These are phyloP conservation scores for Calonectria crousiana DNA, from an alignment of 2,329 filamentous ascomycete species.

Conservation along the genomic window DNA sequence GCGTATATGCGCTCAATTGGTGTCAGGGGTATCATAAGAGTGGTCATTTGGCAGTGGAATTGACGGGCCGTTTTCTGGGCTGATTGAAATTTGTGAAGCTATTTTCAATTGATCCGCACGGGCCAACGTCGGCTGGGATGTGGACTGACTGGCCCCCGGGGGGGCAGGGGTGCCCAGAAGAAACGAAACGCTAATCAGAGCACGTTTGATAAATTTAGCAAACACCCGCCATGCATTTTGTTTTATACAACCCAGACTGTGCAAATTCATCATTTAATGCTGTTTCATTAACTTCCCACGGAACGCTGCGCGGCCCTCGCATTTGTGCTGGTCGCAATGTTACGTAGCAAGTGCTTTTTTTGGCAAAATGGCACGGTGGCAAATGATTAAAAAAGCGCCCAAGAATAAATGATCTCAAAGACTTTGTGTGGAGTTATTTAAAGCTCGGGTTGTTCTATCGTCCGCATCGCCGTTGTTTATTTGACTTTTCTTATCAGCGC, in stretches of 20 bases:
- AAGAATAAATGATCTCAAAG: neutral
- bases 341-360: neutral
- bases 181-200: neutral
- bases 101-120: neutral
- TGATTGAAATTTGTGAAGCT: conserved; percentile 15
- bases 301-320: neutral
- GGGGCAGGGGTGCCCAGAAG: neutral
- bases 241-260: neutral
- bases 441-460: neutral
- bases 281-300: neutral
- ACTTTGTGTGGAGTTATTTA: neutral
- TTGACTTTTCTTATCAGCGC: neutral
- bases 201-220: neutral
- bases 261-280: neutral
- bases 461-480: neutral
- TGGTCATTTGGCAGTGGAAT: conserved; percentile 11
- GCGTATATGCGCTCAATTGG: conserved; percentile 14
- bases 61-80: neutral
- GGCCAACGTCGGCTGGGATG: neutral
- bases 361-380: neutral
- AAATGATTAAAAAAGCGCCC: neutral
- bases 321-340: neutral
- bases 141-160: neutral
- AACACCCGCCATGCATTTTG: neutral
- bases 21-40: conserved; percentile 17